Base-by-base conservation (phyloP, 2,329 filamentous ascomycete species). In the Cryphonectria carpinicola region DNA sequence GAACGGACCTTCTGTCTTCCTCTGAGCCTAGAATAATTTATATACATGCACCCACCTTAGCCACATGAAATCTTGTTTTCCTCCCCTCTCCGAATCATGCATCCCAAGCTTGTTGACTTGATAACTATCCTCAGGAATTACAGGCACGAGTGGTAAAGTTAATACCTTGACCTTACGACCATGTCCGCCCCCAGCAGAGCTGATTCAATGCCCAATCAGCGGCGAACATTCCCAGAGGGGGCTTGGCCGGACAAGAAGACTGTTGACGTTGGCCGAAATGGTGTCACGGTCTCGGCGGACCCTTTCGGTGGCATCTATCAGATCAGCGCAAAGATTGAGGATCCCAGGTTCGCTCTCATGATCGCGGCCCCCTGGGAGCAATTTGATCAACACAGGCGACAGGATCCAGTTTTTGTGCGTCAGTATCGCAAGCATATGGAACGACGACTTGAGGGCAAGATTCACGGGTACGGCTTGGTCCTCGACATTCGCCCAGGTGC, bases 321-420 rank as follows among this genome's bases (percentile, higher is more conserved):
- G 25, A 63, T 71, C 37, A 69, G 58, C 41, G 54, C 70, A 14
- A 70, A 56, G 14, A 54, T 63, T n/a, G 35, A 56, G 32, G 66
- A 73, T 32, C 62, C 73, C 17, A 61, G 68, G 11, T 74, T 71
- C 22, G 74, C 73, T 1, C 69, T 76, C 64, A 74, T 74, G 63
- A 67, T 74, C 4, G 74, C 74, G 3, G 70, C 65, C 1, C 74
- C 73, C 3, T 76, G 70, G 71, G 69, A 43, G 13, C 74, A 76
- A 43, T 76, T 76, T 25, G 73, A 75, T 64, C 68, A 71, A 5
- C 3, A 14, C 1, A 52, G 61, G 28, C 73, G 74, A 22, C 65
- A 52, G 39, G 61, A 73, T 37, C 74, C 68, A 22, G 19, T 14
- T 1, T 71, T 72, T 10, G 74, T 76, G 25, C 70, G 74, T 1